Evolutionary conservation across 306 rosid species (phyloP), one percentile per base, ranked within the genome.

Genomic region (Cicer chorassanicum): DNA sequence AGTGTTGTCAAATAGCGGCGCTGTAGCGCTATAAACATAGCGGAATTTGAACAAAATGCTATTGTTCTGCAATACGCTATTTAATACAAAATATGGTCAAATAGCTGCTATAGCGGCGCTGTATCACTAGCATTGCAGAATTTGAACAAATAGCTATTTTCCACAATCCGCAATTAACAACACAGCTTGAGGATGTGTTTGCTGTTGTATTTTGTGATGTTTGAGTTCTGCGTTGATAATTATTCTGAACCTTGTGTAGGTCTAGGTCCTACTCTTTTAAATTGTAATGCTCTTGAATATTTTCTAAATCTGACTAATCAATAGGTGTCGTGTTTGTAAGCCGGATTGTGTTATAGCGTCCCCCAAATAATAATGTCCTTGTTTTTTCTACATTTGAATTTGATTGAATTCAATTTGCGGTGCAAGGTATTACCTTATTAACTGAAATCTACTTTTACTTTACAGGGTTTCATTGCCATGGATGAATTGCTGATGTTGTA

Each of bases 391-490:
- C 15, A 41, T 61, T 65, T 73, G 48, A 68, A 21, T 76, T 72
- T 48, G 72, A 42, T 65, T 59, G 71, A 75, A 66, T 53, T 71
- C 57, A 49, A 38, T 50, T 43, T 61, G 11, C 62, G 9, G 10
- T 8, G 4, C 54, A 34, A 24, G 68, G 59, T 60, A 14, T 80
- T 67, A 67, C n/a, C 70, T 73, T 53, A 48, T 24, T 77, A 6
- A 62, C 49, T 54, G 18, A 60, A 73, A 77, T 24, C 8, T n/a
- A 59, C 57, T 73, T 73, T 62, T 50, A 50, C 74, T 43, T 34
- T 73, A 43, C 36, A 84, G 87, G 80, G 24, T 68, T 77, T 45
- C 29, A 44, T 68, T 63, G 54, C 53, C 42, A 77, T 15, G 40
- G 65, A 48, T 10, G 39, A 55, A 46, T 48, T 76, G 70, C 60